A percentile compares a stretch with the other conserved stretches of the same genome.
Evolutionary conservation across 345 rosid species (phyloP).

Genomic region (Litchi chinensis): DNA sequence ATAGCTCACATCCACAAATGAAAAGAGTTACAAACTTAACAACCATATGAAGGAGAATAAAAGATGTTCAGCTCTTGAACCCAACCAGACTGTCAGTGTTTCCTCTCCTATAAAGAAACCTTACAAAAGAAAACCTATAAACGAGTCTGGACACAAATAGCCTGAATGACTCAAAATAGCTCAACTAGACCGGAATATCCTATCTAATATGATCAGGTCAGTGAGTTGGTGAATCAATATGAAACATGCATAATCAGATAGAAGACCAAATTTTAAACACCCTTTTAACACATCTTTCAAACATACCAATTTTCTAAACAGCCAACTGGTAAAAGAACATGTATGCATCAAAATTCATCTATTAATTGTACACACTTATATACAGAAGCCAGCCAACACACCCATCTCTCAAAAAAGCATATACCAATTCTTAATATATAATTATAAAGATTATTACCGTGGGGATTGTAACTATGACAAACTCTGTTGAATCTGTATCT

Average conservation of each 20-base stretch:
- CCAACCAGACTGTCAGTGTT: not conserved
- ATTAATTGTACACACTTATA: not conserved
- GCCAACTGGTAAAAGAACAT: not conserved
- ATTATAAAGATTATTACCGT: constrained; percentile 50
- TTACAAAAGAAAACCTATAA: not conserved
- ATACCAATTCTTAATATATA: not conserved
- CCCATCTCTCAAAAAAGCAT: constrained; percentile 2
- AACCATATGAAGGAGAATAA: not conserved
- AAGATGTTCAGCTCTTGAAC: not conserved
- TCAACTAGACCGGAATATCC: not conserved
- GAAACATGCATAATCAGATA: not conserved
- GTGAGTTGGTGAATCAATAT: not conserved
- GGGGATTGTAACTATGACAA: constrained; percentile 94
- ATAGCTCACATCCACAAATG: not conserved
- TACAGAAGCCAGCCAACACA: not conserved
- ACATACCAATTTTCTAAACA: not conserved
- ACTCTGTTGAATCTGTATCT: constrained; percentile 86
- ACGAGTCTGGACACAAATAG: not conserved
- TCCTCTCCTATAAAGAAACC: not conserved
- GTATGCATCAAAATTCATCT: not conserved
- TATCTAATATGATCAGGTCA: not conserved
- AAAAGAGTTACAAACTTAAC: not conserved
- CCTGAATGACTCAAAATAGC: not conserved
- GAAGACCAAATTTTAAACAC: not conserved
- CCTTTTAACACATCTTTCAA: constrained; percentile 2